A percentile compares a stretch with the other conserved stretches of the same genome.
Evolutionary conservation across 2,329 filamentous ascomycete species (phyloP).

Genomic region (Phyllosticta capitalensis): DNA sequence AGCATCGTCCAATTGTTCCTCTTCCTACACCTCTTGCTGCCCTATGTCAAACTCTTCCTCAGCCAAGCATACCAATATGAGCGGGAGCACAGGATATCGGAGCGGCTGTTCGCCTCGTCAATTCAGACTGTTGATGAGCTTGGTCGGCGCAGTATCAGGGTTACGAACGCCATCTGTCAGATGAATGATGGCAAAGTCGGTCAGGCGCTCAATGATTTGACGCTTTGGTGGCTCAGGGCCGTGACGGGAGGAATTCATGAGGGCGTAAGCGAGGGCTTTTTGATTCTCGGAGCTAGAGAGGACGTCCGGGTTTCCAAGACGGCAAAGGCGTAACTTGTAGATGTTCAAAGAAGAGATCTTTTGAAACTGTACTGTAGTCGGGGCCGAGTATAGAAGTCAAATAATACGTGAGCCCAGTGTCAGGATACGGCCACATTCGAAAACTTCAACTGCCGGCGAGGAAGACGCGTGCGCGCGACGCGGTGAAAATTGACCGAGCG

Average conservation of each 20-base stretch:
- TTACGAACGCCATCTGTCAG: constrained; percentile 47
- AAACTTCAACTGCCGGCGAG: background rate
- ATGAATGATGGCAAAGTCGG: constrained; percentile 59
- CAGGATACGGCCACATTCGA: background rate
- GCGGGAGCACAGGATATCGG: constrained; percentile 54
- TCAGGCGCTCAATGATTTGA: constrained; percentile 45
- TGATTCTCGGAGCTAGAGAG: constrained; percentile 2
- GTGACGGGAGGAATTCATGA: constrained; percentile 59
- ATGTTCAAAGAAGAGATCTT: background rate
- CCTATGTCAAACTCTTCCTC: constrained; percentile 49
- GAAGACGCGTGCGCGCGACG: background rate
- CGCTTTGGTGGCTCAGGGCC: constrained; percentile 53
- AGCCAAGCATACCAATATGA: constrained; percentile 52
- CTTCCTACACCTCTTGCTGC: constrained; percentile 49
- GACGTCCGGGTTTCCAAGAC: background rate
- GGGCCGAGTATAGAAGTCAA: background rate
- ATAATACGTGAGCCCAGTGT: background rate
- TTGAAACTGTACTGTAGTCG: background rate
- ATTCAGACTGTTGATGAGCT: constrained; percentile 45
- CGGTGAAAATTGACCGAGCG: background rate
- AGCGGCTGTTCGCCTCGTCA: constrained; percentile 45
- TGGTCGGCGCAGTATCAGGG: constrained; percentile 41
- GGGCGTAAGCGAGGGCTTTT: constrained; percentile 47
- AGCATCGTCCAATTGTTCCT: constrained; percentile 51
- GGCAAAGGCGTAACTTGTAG: background rate